Evolutionary conservation across 768 basidiomycete genomes (phyloP).

Genomic region (Crucibulum laeve): DNA sequence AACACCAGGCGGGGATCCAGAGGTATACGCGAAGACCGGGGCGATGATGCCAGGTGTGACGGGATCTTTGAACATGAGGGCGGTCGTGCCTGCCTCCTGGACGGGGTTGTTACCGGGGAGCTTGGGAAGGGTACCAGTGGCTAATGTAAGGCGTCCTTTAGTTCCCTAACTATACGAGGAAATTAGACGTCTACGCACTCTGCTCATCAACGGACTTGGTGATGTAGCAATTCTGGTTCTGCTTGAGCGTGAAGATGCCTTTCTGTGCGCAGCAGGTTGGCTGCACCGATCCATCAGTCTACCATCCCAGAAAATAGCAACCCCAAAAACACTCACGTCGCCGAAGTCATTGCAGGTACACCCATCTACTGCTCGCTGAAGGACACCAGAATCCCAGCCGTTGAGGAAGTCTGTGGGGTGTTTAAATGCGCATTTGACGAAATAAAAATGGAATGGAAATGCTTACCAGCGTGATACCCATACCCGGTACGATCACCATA

Average conservation of each 20-base stretch:
- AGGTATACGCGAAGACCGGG: constrained; percentile 46
- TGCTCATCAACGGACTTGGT: constrained; percentile 42
- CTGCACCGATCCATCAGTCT: constrained; percentile 11
- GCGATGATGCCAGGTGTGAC: constrained; percentile 31
- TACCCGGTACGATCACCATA: constrained; percentile 52
- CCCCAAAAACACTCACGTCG: constrained; percentile 21
- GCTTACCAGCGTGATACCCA: constrained; percentile 45
- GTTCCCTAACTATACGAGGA: background rate
- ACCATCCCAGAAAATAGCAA: too few relatives aligned
- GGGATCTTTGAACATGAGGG: constrained; percentile 25
- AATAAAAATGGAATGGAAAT: constrained; percentile 6
- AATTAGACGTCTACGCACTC: constrained; percentile 26
- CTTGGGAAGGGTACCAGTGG: constrained; percentile 37
- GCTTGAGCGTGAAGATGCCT: constrained; percentile 39
- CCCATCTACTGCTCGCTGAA: constrained; percentile 39
- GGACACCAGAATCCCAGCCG: constrained; percentile 45
- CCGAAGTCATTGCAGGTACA: constrained; percentile 30
- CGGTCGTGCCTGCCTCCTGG: constrained; percentile 27
- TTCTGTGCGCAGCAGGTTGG: constrained; percentile 39
- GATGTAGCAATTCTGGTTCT: constrained; percentile 37
- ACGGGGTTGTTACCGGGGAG: constrained; percentile 56
- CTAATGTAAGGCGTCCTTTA: constrained; percentile 19
- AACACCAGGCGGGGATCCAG: constrained; percentile 27
- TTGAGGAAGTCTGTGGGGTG: constrained; percentile 33
- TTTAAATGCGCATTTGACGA: background rate